Evolutionary conservation across 129 eudicot genomes (phyloP).

Genomic region (Flaveria sonorensis): DNA sequence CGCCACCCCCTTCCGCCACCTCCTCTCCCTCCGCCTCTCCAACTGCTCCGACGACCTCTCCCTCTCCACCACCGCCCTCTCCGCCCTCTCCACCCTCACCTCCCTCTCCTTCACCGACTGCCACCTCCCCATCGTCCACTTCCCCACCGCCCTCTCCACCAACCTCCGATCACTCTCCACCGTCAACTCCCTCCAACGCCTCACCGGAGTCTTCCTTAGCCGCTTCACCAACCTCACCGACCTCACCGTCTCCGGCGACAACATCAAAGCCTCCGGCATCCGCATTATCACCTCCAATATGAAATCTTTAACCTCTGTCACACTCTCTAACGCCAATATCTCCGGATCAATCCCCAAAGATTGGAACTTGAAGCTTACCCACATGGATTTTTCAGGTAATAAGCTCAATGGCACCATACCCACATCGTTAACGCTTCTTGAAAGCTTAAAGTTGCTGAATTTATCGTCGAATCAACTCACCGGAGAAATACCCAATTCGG

Average conservation of each 20-base stretch:
- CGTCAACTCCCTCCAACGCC: conserved; percentile 59
- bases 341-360: conserved; percentile 67
- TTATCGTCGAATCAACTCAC: conserved; percentile 64
- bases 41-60: conserved; percentile 69
- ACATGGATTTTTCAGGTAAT: conserved; percentile 67
- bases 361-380: conserved; percentile 67
- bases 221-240: conserved; percentile 56
- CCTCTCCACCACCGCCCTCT: conserved; percentile 64
- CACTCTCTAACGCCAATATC: conserved; percentile 61
- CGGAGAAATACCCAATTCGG: conserved; percentile 60
- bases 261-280: conserved; percentile 69
- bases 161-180: conserved; percentile 72
- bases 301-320: conserved; percentile 42
- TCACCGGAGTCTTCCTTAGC: conserved; percentile 82
- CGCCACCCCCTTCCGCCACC: conserved; percentile 76
- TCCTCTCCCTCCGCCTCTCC: conserved; percentile 68
- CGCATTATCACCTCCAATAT: conserved; percentile 48
- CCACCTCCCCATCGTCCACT: conserved; percentile 53
- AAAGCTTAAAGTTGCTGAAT: conserved; percentile 52
- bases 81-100: conserved; percentile 71
- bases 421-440: conserved; percentile 51
- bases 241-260: conserved; percentile 48
- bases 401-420: conserved; percentile 69
- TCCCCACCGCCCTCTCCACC: conserved; percentile 58
- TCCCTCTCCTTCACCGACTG: conserved; percentile 63